Conservation (phyloP, 164 flowering plant genomes). For the Berberis vulgaris region DNA sequence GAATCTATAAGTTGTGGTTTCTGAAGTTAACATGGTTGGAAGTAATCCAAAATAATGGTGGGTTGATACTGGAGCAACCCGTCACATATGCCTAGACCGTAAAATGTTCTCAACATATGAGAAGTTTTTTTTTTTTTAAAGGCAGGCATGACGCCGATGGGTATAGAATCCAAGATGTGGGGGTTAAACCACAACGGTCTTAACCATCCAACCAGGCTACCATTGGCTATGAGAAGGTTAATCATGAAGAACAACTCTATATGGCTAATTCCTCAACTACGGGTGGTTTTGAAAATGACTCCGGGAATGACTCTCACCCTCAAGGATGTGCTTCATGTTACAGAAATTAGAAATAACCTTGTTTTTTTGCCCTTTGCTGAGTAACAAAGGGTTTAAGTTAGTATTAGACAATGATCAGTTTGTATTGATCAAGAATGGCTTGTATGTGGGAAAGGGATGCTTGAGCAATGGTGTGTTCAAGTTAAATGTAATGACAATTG, state of each 20-base stretch:
- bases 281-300: background rate
- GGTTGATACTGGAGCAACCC: too few relatives aligned
- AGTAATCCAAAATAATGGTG: too few relatives aligned
- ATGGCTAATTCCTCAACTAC: conserved; percentile 1
- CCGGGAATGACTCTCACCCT: background rate
- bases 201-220: too few relatives aligned
- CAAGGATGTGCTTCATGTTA: conserved; percentile 1
- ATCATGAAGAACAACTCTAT: background rate
- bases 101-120: too few relatives aligned
- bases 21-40: too few relatives aligned
- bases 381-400: conserved; percentile 4
- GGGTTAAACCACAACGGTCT: too few relatives aligned
- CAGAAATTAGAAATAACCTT: background rate
- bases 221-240: too few relatives aligned
- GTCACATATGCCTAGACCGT: too few relatives aligned
- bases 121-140: too few relatives aligned
- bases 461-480: background rate
- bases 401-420: conserved; percentile 9
- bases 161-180: too few relatives aligned
- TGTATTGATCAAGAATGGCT: conserved; percentile 1
- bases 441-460: conserved; percentile 1
- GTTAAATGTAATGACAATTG: background rate
- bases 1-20: too few relatives aligned
- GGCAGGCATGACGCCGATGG: too few relatives aligned
- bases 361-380: background rate